Conservation (phyloP, 768 basidiomycete species). For the Rhizopogon rudus region DNA sequence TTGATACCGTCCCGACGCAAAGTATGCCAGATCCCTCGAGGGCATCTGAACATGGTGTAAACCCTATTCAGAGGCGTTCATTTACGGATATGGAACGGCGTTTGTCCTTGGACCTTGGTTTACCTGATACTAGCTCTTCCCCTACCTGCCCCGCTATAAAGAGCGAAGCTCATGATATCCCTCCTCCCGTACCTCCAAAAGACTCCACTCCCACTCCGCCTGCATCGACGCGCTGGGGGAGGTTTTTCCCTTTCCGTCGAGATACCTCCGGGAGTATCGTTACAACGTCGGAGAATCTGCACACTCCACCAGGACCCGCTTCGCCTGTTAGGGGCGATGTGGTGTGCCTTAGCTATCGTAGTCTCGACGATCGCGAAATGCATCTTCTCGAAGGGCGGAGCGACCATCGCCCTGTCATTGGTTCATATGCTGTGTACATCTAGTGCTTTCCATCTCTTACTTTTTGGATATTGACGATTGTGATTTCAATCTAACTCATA, state of each 20-base stretch:
- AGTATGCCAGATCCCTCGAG: slow-evolving; percentile 7
- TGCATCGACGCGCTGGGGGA: slow-evolving; percentile 35
- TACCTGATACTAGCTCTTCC: slow-evolving; percentile 9
- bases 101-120: slow-evolving; percentile 4
- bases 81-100: slow-evolving; percentile 7
- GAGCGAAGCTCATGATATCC: slow-evolving; percentile 16
- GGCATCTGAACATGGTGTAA: slow-evolving; percentile 7
- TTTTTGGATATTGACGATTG: not conserved
- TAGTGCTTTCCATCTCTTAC: slow-evolving; percentile 16
- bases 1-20: slow-evolving; percentile 18
- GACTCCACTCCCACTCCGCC: slow-evolving; percentile 19
- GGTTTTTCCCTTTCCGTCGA: slow-evolving; percentile 46
- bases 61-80: slow-evolving; percentile 12
- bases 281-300: slow-evolving; percentile 18
- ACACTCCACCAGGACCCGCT: slow-evolving; percentile 16
- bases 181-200: slow-evolving; percentile 25
- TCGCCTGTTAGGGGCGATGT: slow-evolving; percentile 61
- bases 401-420: slow-evolving; percentile 85
- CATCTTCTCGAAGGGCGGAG: slow-evolving; percentile 69
- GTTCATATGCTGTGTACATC: slow-evolving; percentile 67
- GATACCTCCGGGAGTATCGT: slow-evolving; percentile 27
- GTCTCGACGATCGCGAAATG: slow-evolving; percentile 74
- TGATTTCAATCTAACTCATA: not conserved
- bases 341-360: slow-evolving; percentile 65
- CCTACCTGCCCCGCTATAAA: slow-evolving; percentile 7